Evolutionary conservation across 169 alveolate genomes (phyloP).

Genomic region (Plasmodium reichenowi): DNA sequence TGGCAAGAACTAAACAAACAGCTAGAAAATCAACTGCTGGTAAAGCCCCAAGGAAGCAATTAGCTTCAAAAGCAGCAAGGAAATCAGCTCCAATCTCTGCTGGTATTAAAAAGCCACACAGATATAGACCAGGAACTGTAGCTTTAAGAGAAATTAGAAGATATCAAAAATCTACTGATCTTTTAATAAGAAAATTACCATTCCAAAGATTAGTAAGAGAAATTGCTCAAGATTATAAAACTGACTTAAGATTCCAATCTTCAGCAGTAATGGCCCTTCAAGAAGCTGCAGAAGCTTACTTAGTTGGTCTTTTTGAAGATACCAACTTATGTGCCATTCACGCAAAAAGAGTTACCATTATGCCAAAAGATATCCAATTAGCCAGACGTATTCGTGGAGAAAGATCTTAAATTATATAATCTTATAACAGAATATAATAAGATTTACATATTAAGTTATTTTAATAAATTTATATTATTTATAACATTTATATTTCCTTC

Average conservation of each 20-base stretch:
- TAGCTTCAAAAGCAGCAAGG: conserved; percentile 97
- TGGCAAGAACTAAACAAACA: conserved; percentile 98
- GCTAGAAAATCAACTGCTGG: conserved; percentile 98
- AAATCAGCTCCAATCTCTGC: conserved; percentile 95
- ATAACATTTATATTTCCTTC: conserved; percentile 5
- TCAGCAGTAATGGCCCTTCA: conserved; percentile 99
- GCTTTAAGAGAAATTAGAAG: conserved; percentile 99
- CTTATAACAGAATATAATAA: conserved; percentile 1
- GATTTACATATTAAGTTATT: conserved; percentile 26
- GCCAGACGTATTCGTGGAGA: conserved; percentile 99
- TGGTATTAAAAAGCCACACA: conserved; percentile 95
- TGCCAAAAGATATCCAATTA: conserved; percentile 99
- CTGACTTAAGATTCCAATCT: conserved; percentile 98
- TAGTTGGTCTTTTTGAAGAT: conserved; percentile 99
- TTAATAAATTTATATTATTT: conserved; percentile 62
- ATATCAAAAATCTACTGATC: conserved; percentile 97
- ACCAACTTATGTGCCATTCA: conserved; percentile 99
- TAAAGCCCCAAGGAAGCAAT: conserved; percentile 97
- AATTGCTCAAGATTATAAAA: conserved; percentile 97
- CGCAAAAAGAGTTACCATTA: conserved; percentile 99
- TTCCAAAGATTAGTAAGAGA: conserved; percentile 99
- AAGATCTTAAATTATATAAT: conserved; percentile 85
- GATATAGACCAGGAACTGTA: conserved; percentile 99
- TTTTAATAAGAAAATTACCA: conserved; percentile 98
- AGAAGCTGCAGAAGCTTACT: conserved; percentile 99